Evolutionary conservation across 345 rosid species (phyloP).

Genomic region (Gossypium anomalum): DNA sequence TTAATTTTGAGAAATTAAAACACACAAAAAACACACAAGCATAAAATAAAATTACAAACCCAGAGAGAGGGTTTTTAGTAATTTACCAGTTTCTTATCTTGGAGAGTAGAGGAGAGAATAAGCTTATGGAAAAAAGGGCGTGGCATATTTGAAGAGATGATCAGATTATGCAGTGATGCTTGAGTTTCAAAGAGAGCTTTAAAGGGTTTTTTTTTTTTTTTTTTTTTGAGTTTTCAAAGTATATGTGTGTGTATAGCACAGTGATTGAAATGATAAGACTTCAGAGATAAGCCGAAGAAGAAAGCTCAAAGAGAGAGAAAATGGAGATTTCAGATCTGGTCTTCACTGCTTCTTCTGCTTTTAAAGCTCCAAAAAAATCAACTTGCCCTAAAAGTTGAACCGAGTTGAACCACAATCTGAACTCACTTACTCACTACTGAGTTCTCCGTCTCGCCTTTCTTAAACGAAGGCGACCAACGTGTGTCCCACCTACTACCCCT

Average conservation of each 20-base stretch:
- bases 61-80: not conserved
- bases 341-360: conserved; percentile 16
- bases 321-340: conserved; percentile 39
- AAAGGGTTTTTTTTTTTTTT: not conserved
- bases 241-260: not conserved
- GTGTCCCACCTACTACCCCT: conserved; percentile 6
- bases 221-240: not conserved
- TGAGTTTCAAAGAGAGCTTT: not conserved
- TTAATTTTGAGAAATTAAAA: too few species aligned
- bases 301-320: not conserved
- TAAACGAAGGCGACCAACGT: conserved; percentile 2
- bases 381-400: conserved; percentile 26
- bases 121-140: conserved; percentile 76
- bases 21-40: not conserved
- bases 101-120: conserved; percentile 60
- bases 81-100: conserved; percentile 62
- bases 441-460: not conserved
- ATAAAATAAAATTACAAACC: not conserved
- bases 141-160: conserved; percentile 44
- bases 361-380: conserved; percentile 14
- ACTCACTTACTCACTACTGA: conserved; percentile 10
- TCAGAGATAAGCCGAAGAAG: not conserved
- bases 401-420: conserved; percentile 12
- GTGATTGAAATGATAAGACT: conserved; percentile 20
- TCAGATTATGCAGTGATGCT: conserved; percentile 44